Evolutionary conservation across 2,329 filamentous ascomycete genomes (phyloP), one percentile per base, ranked within the genome.

Genomic region (Septoria linicola): DNA sequence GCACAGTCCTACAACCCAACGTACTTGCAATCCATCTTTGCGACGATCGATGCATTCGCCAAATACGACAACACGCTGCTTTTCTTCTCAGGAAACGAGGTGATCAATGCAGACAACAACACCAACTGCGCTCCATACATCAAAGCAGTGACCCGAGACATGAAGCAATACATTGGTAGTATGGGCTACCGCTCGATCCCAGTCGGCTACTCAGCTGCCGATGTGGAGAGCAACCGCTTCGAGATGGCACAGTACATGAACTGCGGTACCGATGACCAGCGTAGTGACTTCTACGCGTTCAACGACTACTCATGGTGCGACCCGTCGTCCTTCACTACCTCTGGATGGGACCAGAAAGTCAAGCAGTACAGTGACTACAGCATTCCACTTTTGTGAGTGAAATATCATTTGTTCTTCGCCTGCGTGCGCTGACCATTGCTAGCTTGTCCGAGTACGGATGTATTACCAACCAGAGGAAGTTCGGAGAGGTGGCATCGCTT

Each of bases 161-260:
- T 91, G 68, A 89, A 88, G 77, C 85, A 84, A 68, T 91, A 91
- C 76, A 84, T 90, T 73, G 81, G 83, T 71, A 84, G 83, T 66
- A 81, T 87, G 66, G 74, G 80, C 54, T 77, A 82, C 66, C 85
- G 87, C 61, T 62, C 73, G 54, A 87, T 91, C 59, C 87, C 87
- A 17, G 85, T 90, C 51, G 87, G 87, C 37, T 91, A 91, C 77
- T 89, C 86, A 5, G 87, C 87, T 53, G 91, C 90, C 54, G 90
- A 96, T 73, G 87, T 96, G 50, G 79, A 87, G 54, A 79, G 83
- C 66, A 96, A 95, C 78, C 88, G 90, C 63, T 82, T 87, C 74
- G 82, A 96, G 75, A 89, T 89, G 69, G 90, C 91, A 41, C 67
- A 84, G 47, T 96, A 95, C 80, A 89, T 96, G 84, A 96, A 96